These are phyloP conservation scores for Cephalotrichum gorgonifer DNA, from an alignment of 2,329 filamentous ascomycete genomes.

Conservation along the genomic window DNA sequence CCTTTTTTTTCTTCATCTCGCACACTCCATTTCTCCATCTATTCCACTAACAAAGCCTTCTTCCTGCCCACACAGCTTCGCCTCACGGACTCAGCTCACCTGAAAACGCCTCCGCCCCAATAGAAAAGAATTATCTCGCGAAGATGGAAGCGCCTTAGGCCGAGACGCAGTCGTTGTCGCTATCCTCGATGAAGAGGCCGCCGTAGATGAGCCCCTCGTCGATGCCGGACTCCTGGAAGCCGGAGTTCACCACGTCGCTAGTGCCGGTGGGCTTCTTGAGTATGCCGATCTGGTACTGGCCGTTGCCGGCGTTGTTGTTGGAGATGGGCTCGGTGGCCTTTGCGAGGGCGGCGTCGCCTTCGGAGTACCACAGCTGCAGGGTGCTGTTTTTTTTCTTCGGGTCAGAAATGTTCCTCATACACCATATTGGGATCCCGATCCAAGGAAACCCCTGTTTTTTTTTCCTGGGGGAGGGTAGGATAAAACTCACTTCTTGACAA, in stretches of 20 bases:
- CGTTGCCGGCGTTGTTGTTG: constrained; percentile 44
- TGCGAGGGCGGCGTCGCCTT: constrained; percentile 4
- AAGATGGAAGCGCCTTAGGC: constrained; percentile 18
- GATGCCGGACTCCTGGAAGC: constrained; percentile 34
- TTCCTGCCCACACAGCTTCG: no score
- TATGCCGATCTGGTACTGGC: constrained; percentile 51
- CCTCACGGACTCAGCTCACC: no score
- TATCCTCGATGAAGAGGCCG: constrained; percentile 39
- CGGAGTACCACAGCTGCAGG: constrained; percentile 11
- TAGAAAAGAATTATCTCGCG: no score
- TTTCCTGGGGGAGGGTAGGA: neutral
- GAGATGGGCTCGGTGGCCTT: constrained; percentile 6
- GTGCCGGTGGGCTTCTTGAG: constrained; percentile 46
- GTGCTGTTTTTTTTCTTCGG: constrained; percentile 5
- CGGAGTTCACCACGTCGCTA: constrained; percentile 37
- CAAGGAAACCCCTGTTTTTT: no score
- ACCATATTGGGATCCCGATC: no score
- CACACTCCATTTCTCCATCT: no score
- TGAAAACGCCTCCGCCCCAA: no score
- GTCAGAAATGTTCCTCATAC: neutral
- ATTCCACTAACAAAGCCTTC: no score
- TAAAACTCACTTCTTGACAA: constrained; percentile 6
- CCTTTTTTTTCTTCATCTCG: no score
- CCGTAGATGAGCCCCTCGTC: constrained; percentile 40
- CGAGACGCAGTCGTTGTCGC: constrained; percentile 28